Base-by-base conservation (phyloP, 108 stramenopile genomes). In the Discostella stelligeroides region DNA sequence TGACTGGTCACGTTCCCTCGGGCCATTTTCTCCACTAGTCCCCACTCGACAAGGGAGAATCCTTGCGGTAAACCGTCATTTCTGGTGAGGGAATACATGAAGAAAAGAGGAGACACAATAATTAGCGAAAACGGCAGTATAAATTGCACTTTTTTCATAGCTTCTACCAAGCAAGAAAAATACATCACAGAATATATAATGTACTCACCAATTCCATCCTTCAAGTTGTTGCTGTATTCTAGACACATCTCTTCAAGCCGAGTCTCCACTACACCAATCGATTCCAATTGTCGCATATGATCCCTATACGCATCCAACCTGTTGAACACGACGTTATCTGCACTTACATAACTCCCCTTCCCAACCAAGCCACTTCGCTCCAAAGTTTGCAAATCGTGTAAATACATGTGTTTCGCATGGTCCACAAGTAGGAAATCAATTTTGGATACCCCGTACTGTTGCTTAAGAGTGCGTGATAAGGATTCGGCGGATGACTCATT, bases 241-340 rank as follows among this genome's bases (percentile, higher is more conserved):
- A 93, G 55, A 63, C 81, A 66, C 38, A 83, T 86, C 60, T 81
- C 78, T 47, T 78, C 89, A 40, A 90, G 42, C 25, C 76, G 61
- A 14, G 93, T 85, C n/a, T 63, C 49, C 9, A 90, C 93, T 17
- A 90, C 65, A 0, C 86, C 88, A 1, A 42, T 25, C 15, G 43
- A 18, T 45, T 70, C 72, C 37, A 84, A 45, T 21, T 50, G 37
- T 4, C 63, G 41, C 63, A 96, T 83, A 81, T 90, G 85, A 9
- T 75, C 47, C 23, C 88, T 72, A 58, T 96, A 96, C 42, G 87
- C 75, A 41, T 90, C 75, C 12, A 94, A 76, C 24, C 76, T 53
- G 49, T 80, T 84, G 59, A 87, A 86, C 10, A 97, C 47, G 8
- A 97, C 91, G 80, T 97, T 97, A 65, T 97, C 96, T 6, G 96